Evolutionary conservation across 345 rosid genomes (phyloP).

Genomic region (Citrus medica): DNA sequence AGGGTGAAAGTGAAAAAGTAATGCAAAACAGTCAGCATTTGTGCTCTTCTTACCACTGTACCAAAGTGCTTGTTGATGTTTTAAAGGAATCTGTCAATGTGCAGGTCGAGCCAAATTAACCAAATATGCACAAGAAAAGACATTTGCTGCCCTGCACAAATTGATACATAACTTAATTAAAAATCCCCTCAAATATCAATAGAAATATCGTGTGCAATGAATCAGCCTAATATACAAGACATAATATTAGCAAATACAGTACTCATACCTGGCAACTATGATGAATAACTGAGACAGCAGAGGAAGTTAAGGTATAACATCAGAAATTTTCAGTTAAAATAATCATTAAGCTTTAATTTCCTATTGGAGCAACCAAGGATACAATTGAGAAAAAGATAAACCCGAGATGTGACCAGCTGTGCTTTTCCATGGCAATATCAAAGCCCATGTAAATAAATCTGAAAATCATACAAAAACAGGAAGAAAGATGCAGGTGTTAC

Average conservation of each 20-base stretch:
- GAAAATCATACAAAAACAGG: slow-evolving; percentile 31
- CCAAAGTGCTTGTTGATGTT: slow-evolving; percentile 98
- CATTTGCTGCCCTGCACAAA: slow-evolving; percentile 78
- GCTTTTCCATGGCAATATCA: slow-evolving; percentile 97
- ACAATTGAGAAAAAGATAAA: slow-evolving; percentile 95
- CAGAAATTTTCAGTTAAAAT: slow-evolving; percentile 7
- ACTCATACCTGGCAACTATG: slow-evolving; percentile 71
- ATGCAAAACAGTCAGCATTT: background rate
- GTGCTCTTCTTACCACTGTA: slow-evolving; percentile 76
- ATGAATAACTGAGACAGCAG: slow-evolving; percentile 65
- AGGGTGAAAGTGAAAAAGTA: background rate
- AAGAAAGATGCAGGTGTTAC: slow-evolving; percentile 3
- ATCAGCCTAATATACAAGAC: background rate
- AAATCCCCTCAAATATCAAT: slow-evolving; percentile 15
- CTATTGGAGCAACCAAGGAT: slow-evolving; percentile 49
- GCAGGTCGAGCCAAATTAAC: slow-evolving; percentile 84
- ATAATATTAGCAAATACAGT: slow-evolving; percentile 10
- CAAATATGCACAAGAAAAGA: slow-evolving; percentile 92
- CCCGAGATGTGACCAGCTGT: slow-evolving; percentile 97
- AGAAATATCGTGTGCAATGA: background rate
- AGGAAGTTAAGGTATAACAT: slow-evolving; percentile 50
- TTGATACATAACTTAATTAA: slow-evolving; percentile 25
- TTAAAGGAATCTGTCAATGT: slow-evolving; percentile 71
- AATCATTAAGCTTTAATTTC: background rate
- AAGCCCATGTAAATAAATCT: slow-evolving; percentile 99